Evolutionary conservation across 1,284 basidiomycete genomes (phyloP), one percentile per base, ranked within the genome.

Genomic region (Xerocomus minutiporus): DNA sequence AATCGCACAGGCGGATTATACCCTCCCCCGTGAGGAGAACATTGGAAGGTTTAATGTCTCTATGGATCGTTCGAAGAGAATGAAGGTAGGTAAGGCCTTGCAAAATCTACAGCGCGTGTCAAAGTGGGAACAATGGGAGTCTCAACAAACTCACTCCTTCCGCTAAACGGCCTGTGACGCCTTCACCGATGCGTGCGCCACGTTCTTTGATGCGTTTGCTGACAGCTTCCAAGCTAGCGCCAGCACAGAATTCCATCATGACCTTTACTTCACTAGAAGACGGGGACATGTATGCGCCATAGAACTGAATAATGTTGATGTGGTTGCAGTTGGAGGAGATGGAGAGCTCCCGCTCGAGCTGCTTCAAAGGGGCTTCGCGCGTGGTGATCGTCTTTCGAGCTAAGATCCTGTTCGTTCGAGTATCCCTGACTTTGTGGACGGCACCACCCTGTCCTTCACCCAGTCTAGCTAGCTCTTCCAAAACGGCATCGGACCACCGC

Each of bases 1-100:
- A 97, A 73, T 99, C 96, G 69, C 84, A 89, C 8, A 99, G 77
- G 72, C 96, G 97, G 67, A 98, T 87, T 42, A 92, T 74, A 25
- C 96, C 96, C 59, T 89, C 78, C 35, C 82, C 78, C 2, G 94
- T 92, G 44, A 99, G 77, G 45, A 98, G 81, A 57, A 98, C 87
- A 71, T 98, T 98, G 28, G 93, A 93, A 9, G 96, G 96, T 67
- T 98, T 99, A 75, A 99, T 97, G 70, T 98, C 95, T 55, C 97
- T 81, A 70, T 99, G 97, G 60, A 99, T 97, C 52, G 95, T 96
- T 69, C 84, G 88, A 68, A 85, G 84, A 50, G 86, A 81, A 71
- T 99, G 93, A 36, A 99, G 81, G 71, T 99, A 98, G 32, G 86
- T 84, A 41, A 99, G 82, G 8, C 97, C 97, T 69, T 91, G 86